Evolutionary conservation across 306 rosid genomes (phyloP).

Genomic region (Prosopis cineraria): DNA sequence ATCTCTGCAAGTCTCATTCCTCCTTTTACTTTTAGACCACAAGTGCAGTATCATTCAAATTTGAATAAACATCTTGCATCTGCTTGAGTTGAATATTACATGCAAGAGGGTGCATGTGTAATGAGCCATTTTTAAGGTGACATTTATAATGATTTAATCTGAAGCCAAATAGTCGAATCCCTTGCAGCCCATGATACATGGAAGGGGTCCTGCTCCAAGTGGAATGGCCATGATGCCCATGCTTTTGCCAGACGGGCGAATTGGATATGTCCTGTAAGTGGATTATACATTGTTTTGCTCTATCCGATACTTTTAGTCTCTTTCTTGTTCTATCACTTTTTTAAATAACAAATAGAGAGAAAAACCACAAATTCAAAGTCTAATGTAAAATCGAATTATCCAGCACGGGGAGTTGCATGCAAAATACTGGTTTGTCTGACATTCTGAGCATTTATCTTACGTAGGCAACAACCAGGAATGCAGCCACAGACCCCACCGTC

Average conservation of each 20-base stretch:
- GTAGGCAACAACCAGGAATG: slow-evolving; percentile 89
- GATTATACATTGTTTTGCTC: neutral
- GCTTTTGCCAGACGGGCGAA: slow-evolving; percentile 92
- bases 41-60: slow-evolving; percentile 9
- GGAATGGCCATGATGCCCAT: slow-evolving; percentile 99
- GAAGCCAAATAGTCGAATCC: slow-evolving; percentile 31
- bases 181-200: slow-evolving; percentile 84
- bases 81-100: slow-evolving; percentile 24
- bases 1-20: slow-evolving; percentile 10
- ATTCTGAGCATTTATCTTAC: slow-evolving; percentile 29
- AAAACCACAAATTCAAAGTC: neutral
- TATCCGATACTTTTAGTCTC: neutral
- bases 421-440: neutral
- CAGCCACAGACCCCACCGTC: slow-evolving; percentile 59
- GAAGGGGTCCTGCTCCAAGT: slow-evolving; percentile 73
- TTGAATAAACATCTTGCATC: slow-evolving; percentile 10
- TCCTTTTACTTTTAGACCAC: neutral
- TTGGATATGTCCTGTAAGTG: slow-evolving; percentile 95
- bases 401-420: neutral
- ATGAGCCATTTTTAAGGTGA: slow-evolving; percentile 9
- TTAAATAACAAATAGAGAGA: neutral
- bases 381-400: neutral
- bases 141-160: slow-evolving; percentile 26
- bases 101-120: slow-evolving; percentile 5
- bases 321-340: neutral